A percentile compares a stretch with the other conserved stretches of the same genome.
Evolutionary conservation across 805 yeast species (phyloP).

Genomic region (Myxozyma melibiosi): DNA sequence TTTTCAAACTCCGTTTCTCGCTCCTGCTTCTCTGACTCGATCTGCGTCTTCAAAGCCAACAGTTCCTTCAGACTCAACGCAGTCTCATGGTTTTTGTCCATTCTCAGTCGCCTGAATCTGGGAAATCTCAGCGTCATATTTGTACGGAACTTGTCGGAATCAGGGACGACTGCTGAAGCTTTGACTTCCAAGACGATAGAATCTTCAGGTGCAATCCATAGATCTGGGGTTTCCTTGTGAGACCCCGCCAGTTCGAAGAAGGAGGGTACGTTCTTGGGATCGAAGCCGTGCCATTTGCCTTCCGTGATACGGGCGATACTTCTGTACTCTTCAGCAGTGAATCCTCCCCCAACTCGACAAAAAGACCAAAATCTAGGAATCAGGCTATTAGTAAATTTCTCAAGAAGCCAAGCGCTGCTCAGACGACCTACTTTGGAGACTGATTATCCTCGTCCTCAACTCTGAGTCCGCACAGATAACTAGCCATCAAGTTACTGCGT

Average conservation of each 20-base stretch:
- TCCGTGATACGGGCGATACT: constrained; percentile 58
- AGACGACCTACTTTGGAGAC: constrained; percentile 28
- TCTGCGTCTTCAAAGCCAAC: constrained; percentile 31
- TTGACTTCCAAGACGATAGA: constrained; percentile 81
- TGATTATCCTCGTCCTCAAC: constrained; percentile 45
- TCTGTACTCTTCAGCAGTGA: constrained; percentile 62
- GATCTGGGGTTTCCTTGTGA: constrained; percentile 53
- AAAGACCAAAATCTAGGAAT: constrained; percentile 58
- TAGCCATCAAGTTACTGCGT: constrained; percentile 44
- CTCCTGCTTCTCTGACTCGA: constrained; percentile 39
- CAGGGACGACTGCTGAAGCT: constrained; percentile 66
- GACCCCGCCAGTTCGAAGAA: constrained; percentile 35
- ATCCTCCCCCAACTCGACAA: constrained; percentile 83
- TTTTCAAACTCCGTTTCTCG: constrained; percentile 42
- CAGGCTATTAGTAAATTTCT: constrained; percentile 3
- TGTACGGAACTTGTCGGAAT: constrained; percentile 56
- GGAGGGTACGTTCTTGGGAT: constrained; percentile 47
- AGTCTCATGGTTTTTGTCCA: constrained; percentile 60
- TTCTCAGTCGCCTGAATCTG: constrained; percentile 65
- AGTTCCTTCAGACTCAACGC: constrained; percentile 29
- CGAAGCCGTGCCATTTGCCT: constrained; percentile 61
- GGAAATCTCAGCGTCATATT: constrained; percentile 77
- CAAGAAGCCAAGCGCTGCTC: background rate
- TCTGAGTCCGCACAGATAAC: constrained; percentile 73
- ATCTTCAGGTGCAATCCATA: constrained; percentile 78